Evolutionary conservation across 1,139 yeast species (phyloP), one percentile per base, ranked within the genome.

Genomic region (Blastobotrys aristatus): DNA sequence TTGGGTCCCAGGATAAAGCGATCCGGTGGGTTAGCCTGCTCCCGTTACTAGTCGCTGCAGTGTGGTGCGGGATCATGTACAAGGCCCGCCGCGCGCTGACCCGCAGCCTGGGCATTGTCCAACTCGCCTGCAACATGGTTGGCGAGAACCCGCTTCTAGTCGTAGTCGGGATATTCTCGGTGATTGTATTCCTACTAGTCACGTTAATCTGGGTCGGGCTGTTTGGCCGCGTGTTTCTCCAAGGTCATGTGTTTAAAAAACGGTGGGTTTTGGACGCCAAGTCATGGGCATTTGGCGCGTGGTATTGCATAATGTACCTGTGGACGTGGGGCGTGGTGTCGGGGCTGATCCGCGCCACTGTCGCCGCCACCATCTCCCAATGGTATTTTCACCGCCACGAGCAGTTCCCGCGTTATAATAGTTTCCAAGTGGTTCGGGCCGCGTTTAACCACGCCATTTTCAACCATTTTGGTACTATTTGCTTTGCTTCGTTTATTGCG

Each of bases 281-380:
- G 33, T 58, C 68, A 2, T 67, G 69, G 61, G 46, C 59, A 3
- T 57, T 69, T 1, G 73, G 68, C 1, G 61, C 61, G 4, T 64
- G 66, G 52, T 69, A 68, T 54, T 54, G 65, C 2, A 52, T 70
- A 26, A 62, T 69, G 65, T 70, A 66, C 51, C 52, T 71, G 31
- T 71, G 75, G 75, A 67, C 74, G 1, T 69, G 72, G 68, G 69
- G 70, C 1, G 65, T 71, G 17, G 50, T 71, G 11, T 59, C 67
- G 40, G 71, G 71, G 4, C 54, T 70, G 34, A 70, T 69, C 50
- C 60, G 70, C 17, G 59, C 62, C 24, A 56, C 68, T 2, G 56
- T 69, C 2, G 56, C 72, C 1, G 65, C 66, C 4, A 57, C 68
- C 2, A 70, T 70, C 6, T 57, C 66, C 2, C 70, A 67, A 47